Base-by-base conservation (phyloP, 139 green algal species). In the Edaphochlamys debaryana region DNA sequence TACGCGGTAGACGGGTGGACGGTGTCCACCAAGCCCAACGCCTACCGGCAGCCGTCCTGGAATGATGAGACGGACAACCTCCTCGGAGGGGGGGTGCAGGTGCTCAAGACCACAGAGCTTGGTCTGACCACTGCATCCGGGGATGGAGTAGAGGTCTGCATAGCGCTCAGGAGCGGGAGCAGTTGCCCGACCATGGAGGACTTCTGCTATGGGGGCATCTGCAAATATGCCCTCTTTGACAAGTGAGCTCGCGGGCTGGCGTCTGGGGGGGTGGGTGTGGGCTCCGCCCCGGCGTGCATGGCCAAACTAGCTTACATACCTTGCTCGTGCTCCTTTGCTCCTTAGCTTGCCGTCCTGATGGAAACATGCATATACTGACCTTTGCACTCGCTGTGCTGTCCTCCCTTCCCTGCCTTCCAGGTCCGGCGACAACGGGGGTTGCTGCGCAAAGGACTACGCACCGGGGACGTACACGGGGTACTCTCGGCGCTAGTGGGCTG, bases 181-280 rank as follows among this genome's bases (percentile, higher is more conserved):
- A 67, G 37, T 9, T 81, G 75, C 75, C 32, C 9, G 60, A 81
- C 40, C 5, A 63, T 81, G 60, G 37, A 81, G n/a, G 2, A 34
- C 4, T 81, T 81, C 75, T 81, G 75, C 75, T 71, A 36, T n/a
- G 41, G 32, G 29, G 75, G 60, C 60, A 27, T 71, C 38, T 81
- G 75, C 60, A 71, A 81, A 29, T 81, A 50, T 15, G 75, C 75
- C 60, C 15, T 71, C 41, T 81, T 81, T 38, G 40, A 71, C 62
- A 30, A 41, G 75, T 81, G 60, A 37, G 60, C 25, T 36, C 4
- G 8, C 15, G 58, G 22, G 58, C 11, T 4, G 38, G 37, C 8
- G 37, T 15, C 20, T 5, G 63, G 32, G 7, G 2, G 63, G 60
- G 7, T 3, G 60, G 29, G 60, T 67, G 60, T 30, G 29, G 9